phyloP scores from a whole-genome alignment of 352 stramenopile genomes.

The Globisporangium megalacanthum region DNA sequence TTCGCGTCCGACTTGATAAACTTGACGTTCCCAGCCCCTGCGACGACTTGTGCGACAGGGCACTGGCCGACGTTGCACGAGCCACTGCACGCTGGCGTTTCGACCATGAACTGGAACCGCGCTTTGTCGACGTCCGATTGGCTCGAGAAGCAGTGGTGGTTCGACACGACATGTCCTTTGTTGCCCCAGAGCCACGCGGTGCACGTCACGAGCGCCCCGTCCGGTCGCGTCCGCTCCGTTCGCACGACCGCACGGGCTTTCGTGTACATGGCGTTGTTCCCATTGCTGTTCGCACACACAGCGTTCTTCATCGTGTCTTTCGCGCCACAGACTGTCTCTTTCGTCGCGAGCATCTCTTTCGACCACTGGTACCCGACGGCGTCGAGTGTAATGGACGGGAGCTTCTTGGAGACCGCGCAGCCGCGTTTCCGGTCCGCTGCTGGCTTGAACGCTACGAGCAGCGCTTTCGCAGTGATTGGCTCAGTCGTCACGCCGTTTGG shows the following conservation, averaged over 20 bases:
- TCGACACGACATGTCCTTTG: slow-evolving; percentile 36
- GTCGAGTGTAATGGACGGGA: slow-evolving; percentile 23
- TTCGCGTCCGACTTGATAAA: slow-evolving; percentile 24
- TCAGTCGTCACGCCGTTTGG: slow-evolving; percentile 23
- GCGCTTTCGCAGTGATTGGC: slow-evolving; percentile 22
- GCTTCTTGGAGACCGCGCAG: slow-evolving; percentile 12
- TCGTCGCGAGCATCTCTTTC: slow-evolving; percentile 23
- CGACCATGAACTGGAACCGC: slow-evolving; percentile 11
- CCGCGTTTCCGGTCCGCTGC: slow-evolving; percentile 14
- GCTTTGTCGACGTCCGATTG: slow-evolving; percentile 16
- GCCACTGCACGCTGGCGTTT: not conserved
- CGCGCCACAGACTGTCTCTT: slow-evolving; percentile 44
- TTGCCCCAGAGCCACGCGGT: slow-evolving; percentile 30
- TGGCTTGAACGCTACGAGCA: slow-evolving; percentile 42
- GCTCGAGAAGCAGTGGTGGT: slow-evolving; percentile 45
- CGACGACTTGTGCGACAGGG: slow-evolving; percentile 15
- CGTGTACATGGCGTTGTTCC: slow-evolving; percentile 26
- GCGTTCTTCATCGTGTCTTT: slow-evolving; percentile 58
- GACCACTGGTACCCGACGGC: slow-evolving; percentile 33
- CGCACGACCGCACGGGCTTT: slow-evolving; percentile 41
- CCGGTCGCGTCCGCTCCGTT: slow-evolving; percentile 38
- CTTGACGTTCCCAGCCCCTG: slow-evolving; percentile 18
- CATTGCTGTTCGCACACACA: slow-evolving; percentile 28
- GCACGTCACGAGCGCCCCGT: slow-evolving; percentile 44
- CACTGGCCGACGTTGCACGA: not conserved